Base-by-base conservation (phyloP, 2,329 filamentous ascomycete species). In the Waltergamsia citrina region DNA sequence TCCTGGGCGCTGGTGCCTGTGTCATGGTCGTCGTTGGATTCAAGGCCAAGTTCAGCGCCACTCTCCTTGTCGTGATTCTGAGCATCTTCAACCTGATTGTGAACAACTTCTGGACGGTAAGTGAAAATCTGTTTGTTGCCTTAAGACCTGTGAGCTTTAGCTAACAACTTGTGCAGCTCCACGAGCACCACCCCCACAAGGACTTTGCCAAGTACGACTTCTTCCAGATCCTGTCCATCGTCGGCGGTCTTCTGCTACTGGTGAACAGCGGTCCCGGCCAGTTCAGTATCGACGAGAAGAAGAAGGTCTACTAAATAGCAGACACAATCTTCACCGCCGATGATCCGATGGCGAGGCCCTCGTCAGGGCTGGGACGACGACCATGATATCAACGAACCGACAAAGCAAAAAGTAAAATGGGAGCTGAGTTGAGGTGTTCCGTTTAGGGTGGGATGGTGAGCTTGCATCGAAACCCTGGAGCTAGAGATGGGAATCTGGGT, bases 151-250 rank as follows among this genome's bases (percentile, higher is more conserved):
- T 27, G 7, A 8, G 9, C 11, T 17, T 10, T 38, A 8, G 19
- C 29, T 29, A 50, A 57, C 42, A 57, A 47, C 41, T 9, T 34
- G 31, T 30, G 33, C 36, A 94, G 84, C 85, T 98, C 46, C 90
- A 96, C 68, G 83, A 90, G 47, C 85, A 94, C 67, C 92, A 98
- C 69, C 92, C 92, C 32, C 90, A 96, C 74, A 96, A 96, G 77
- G 92, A 98, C 63, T 98, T 98, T 57, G 92, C 92, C 71, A 98
- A 98, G 69, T 98, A 98, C 75, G 92, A 98, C 61, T 98, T 98
- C 73, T 98, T 98, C 80, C 92, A 98, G 71, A 95, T 96, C 50
- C 73, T 98, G 36, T 98, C 92, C 34, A 98, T 98, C 57, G 90
- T 96, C 45, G 92, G 92, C 44, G 92, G 92, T 59, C 84, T 98